phyloP scores from a whole-genome alignment of 305 asterid species.

The Salvia sclarea region DNA sequence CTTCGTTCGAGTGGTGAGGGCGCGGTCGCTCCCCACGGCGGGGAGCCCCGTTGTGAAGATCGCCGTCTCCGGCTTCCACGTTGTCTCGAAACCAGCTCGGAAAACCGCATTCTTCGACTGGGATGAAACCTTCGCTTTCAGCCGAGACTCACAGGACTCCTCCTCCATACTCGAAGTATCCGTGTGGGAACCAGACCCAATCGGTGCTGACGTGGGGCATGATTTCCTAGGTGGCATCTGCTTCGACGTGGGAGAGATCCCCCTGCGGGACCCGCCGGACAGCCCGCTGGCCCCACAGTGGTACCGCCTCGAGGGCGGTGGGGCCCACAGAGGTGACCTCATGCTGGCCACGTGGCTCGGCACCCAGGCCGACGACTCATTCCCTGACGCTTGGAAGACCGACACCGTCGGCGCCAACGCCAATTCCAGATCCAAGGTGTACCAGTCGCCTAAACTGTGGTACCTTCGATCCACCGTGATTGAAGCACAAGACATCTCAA shows the following conservation, averaged over 20 bases:
- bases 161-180: constrained; percentile 72
- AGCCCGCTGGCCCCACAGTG: constrained; percentile 88
- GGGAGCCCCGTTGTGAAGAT: constrained; percentile 73
- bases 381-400: constrained; percentile 89
- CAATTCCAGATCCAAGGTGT: constrained; percentile 61
- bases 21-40: constrained; percentile 71
- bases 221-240: constrained; percentile 83
- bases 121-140: constrained; percentile 84
- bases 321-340: constrained; percentile 80
- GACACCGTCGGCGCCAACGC: constrained; percentile 64
- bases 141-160: constrained; percentile 59
- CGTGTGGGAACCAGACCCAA: constrained; percentile 75
- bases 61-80: constrained; percentile 63
- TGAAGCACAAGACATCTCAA: constrained; percentile 71
- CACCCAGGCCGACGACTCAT: constrained; percentile 89
- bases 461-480: constrained; percentile 70
- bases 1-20: constrained; percentile 72
- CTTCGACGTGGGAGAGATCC: constrained; percentile 83
- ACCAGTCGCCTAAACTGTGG: constrained; percentile 88
- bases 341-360: constrained; percentile 96
- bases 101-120: constrained; percentile 64
- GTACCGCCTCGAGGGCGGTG: constrained; percentile 91
- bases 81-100: constrained; percentile 72
- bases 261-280: constrained; percentile 85
- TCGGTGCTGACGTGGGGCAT: constrained; percentile 46